Evolutionary conservation across 164 flowering plant genomes (phyloP).

Genomic region (Magnolia changhungtana): DNA sequence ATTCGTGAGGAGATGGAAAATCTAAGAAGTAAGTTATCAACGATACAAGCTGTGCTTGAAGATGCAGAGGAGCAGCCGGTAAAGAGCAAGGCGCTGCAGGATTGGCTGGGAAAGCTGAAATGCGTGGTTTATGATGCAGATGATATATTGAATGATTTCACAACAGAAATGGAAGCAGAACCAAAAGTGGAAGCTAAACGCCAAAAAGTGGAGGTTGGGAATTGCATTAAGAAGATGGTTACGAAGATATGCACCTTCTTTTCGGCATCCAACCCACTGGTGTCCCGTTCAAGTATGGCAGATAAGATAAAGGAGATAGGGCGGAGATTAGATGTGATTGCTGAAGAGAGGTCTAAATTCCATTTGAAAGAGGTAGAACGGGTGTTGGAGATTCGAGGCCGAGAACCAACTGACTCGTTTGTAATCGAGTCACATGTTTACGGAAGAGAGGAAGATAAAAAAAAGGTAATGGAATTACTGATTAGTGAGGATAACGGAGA

Average conservation of each 20-base stretch:
- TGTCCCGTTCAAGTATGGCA: background rate
- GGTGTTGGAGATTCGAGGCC: background rate
- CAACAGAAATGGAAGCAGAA: background rate
- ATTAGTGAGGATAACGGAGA: background rate
- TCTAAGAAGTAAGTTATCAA: background rate
- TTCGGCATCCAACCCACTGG: conserved; percentile 1
- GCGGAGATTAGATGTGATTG: conserved; percentile 4
- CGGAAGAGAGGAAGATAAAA: conserved; percentile 7
- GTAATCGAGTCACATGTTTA: conserved; percentile 3
- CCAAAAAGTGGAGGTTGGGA: background rate
- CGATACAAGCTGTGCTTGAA: conserved; percentile 3
- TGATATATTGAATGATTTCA: conserved; percentile 5
- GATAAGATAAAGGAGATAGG: background rate
- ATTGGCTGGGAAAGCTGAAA: conserved; percentile 11
- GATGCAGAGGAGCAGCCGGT: conserved; percentile 6
- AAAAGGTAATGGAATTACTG: background rate
- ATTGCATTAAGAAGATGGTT: background rate
- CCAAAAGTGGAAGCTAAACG: background rate
- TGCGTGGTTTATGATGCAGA: conserved; percentile 10
- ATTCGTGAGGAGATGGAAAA: background rate
- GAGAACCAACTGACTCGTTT: background rate
- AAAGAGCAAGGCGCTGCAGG: background rate
- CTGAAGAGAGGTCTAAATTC: background rate
- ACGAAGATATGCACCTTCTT: background rate
- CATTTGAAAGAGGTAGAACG: background rate